Evolutionary conservation across 148 eudicot species (phyloP).

Genomic region (Spergularia marina): DNA sequence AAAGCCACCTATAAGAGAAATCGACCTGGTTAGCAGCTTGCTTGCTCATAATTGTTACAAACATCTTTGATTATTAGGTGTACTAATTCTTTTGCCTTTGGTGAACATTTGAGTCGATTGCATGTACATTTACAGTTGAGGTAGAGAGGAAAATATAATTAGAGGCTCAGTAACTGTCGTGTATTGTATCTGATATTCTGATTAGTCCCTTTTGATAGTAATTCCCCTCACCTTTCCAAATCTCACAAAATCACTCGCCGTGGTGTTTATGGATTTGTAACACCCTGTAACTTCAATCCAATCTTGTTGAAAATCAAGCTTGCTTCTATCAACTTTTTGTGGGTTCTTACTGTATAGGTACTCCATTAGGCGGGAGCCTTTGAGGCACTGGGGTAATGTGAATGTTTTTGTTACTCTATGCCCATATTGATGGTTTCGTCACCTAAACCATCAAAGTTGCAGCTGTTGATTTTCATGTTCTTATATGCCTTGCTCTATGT

Average conservation of each 20-base stretch:
- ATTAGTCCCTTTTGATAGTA: conserved; percentile 4
- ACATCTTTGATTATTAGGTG: conserved; percentile 6
- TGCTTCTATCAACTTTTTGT: conserved; percentile 1
- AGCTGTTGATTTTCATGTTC: neutral
- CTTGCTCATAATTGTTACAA: neutral
- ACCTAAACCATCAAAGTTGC: no score
- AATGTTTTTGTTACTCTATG: no score
- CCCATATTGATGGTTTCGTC: neutral
- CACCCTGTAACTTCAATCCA: conserved; percentile 15
- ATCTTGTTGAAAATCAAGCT: conserved; percentile 13
- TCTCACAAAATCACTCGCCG: conserved; percentile 4
- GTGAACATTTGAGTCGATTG: conserved; percentile 23
- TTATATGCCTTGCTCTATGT: neutral
- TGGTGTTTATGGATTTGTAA: conserved; percentile 30
- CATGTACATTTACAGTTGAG: conserved; percentile 19
- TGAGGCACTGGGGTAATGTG: no score
- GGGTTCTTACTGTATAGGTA: neutral
- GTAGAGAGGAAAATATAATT: conserved; percentile 4
- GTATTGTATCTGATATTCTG: neutral
- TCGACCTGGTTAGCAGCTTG: conserved; percentile 46
- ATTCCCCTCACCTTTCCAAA: neutral
- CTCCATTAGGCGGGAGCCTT: no score
- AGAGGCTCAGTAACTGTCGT: neutral
- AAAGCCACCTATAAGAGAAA: conserved; percentile 58
- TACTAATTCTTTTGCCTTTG: conserved; percentile 22